Evolutionary conservation across 164 flowering plant genomes (phyloP).

Genomic region (Paratinospora sagittata): DNA sequence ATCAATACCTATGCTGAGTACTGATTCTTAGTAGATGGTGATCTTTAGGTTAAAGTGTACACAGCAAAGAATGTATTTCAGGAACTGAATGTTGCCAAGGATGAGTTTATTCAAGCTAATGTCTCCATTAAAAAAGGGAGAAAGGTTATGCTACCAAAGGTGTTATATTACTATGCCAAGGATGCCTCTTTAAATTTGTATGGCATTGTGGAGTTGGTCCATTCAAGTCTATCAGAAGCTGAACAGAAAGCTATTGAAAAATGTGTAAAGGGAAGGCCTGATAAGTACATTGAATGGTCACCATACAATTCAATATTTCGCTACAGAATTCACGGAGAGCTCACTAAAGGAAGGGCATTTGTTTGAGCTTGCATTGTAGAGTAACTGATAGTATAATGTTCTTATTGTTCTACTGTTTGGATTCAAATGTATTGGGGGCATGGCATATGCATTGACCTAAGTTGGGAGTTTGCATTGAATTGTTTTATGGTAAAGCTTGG

Average conservation of each 20-base stretch:
- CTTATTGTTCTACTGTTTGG: too few species aligned
- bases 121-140: slow-evolving; percentile 33
- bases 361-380: slow-evolving; percentile 6
- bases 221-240: slow-evolving; percentile 26
- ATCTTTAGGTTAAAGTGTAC: slow-evolving; percentile 50
- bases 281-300: slow-evolving; percentile 38
- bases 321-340: slow-evolving; percentile 41
- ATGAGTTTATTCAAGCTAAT: slow-evolving; percentile 40
- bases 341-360: slow-evolving; percentile 17
- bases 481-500: background rate
- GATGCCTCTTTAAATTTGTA: slow-evolving; percentile 39
- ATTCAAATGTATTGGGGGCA: too few species aligned
- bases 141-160: slow-evolving; percentile 51
- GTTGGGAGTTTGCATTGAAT: too few species aligned
- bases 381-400: too few species aligned
- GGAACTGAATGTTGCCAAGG: slow-evolving; percentile 45
- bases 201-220: slow-evolving; percentile 35
- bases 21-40: background rate
- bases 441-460: too few species aligned
- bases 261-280: slow-evolving; percentile 32
- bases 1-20: background rate
- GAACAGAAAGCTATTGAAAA: slow-evolving; percentile 32
- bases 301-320: slow-evolving; percentile 47
- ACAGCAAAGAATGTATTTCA: slow-evolving; percentile 37
- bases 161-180: slow-evolving; percentile 39